A percentile compares a stretch with the other conserved stretches of the same genome.
phyloP scores from a whole-genome alignment of 257 asterid genomes.

The Solanum appendiculatum region DNA sequence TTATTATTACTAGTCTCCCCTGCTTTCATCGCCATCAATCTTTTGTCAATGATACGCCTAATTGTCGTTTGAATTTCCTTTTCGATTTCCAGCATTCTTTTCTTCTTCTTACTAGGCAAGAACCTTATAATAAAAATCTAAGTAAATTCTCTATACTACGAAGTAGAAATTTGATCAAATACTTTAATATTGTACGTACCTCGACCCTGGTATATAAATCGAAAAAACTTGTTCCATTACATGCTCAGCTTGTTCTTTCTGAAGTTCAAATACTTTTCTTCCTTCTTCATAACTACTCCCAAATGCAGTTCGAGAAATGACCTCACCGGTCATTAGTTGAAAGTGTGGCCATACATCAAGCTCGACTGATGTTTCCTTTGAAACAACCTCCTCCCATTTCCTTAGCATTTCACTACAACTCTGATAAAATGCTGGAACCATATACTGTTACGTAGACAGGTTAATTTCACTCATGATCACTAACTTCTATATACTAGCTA shows the following conservation, averaged over 20 bases:
- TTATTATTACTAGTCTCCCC: not conserved
- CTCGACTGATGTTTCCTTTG: slow-evolving; percentile 12
- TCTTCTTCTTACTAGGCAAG: slow-evolving; percentile 30
- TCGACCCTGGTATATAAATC: slow-evolving; percentile 30
- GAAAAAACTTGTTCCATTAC: slow-evolving; percentile 2
- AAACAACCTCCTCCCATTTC: slow-evolving; percentile 26
- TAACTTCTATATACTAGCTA: not conserved
- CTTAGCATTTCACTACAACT: slow-evolving; percentile 24
- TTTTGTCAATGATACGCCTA: slow-evolving; percentile 14
- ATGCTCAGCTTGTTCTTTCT: slow-evolving; percentile 27
- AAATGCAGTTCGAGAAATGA: slow-evolving; percentile 42
- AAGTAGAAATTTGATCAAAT: not conserved
- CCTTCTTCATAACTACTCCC: slow-evolving; percentile 49
- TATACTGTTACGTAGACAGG: slow-evolving; percentile 7
- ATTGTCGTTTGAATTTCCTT: slow-evolving; percentile 9
- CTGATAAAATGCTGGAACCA: slow-evolving; percentile 31
- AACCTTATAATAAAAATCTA: slow-evolving; percentile 1
- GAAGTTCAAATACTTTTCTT: slow-evolving; percentile 31
- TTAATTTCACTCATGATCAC: not conserved
- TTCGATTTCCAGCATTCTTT: not conserved
- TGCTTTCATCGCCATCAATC: slow-evolving; percentile 12
- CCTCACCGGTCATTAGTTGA: slow-evolving; percentile 21
- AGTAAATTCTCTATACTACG: not conserved
- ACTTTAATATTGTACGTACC: slow-evolving; percentile 21
- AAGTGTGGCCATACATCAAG: slow-evolving; percentile 40